A percentile compares a stretch with the other conserved stretches of the same genome.
Conservation (phyloP, 192 early-diverging fungal species). For the Chytriomyces hyalinus region DNA sequence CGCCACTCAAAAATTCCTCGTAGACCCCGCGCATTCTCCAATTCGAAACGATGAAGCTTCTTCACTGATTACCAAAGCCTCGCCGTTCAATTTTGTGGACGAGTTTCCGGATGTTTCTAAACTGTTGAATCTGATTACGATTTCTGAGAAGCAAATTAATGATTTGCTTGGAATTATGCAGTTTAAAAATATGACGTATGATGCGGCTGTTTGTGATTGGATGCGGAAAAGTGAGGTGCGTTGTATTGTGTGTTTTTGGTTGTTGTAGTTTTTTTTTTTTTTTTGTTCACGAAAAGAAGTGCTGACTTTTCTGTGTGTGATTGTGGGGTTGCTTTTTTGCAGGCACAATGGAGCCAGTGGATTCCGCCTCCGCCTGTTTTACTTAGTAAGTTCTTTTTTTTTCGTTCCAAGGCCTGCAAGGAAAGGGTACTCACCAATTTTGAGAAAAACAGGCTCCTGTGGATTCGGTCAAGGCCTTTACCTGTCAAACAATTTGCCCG, state of each 20-base stretch:
- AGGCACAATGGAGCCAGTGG: slow-evolving; percentile 11
- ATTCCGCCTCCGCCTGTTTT: slow-evolving; percentile 11
- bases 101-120: slow-evolving; percentile 20
- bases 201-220: slow-evolving; percentile 33
- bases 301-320: too few species aligned
- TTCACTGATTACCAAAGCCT: slow-evolving; percentile 23
- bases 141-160: slow-evolving; percentile 29
- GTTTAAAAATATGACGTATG: slow-evolving; percentile 24
- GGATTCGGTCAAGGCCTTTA: slow-evolving; percentile 30
- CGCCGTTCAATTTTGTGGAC: slow-evolving; percentile 1
- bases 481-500: slow-evolving; percentile 1
- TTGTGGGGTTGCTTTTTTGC: too few species aligned
- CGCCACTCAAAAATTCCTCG: slow-evolving; percentile 14
- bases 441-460: not conserved
- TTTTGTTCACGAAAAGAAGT: too few species aligned
- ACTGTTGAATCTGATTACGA: slow-evolving; percentile 16
- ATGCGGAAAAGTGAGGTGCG: slow-evolving; percentile 6
- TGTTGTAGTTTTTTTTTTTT: too few species aligned
- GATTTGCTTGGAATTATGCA: slow-evolving; percentile 4
- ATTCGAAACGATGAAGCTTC: slow-evolving; percentile 10
- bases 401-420: slow-evolving; percentile 4
- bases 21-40: slow-evolving; percentile 9
- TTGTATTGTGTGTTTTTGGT: too few species aligned
- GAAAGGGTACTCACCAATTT: slow-evolving; percentile 11
- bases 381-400: slow-evolving; percentile 7